Evolutionary conservation across 768 basidiomycete genomes (phyloP), one percentile per base, ranked within the genome.

Genomic region (Trametopsis cervina): DNA sequence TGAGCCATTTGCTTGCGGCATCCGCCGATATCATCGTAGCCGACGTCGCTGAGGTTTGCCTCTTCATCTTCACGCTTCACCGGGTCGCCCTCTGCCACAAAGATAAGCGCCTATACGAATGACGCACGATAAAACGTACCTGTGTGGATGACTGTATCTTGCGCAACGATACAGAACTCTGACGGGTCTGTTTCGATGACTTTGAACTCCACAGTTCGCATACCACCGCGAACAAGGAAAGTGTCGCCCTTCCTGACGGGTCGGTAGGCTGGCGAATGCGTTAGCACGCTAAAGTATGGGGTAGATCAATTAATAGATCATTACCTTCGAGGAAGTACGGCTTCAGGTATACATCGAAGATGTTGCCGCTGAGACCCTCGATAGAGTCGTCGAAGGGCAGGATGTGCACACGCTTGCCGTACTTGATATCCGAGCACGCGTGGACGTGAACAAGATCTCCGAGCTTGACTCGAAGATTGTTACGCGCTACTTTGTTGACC

Each of bases 1-100:
- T 98, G 95, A 2, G 95, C 95, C 87, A 98, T 91, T 68, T 99
- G 96, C 66, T 99, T 99, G 61, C 96, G 83, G 75, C 95, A 97
- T 36, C 96, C 96, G 72, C 96, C 96, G 57, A 99, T 94, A 61
- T 99, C 96, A 61, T 99, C 96, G 64, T 99, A 99, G 18, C 96
- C 96, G 54, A 99, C 96, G 60, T 95, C 96, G 60, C 81, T 85
- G 23, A 99, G 78, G 68, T 94, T 97, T 35, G 88, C 80, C 69
- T 99, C 96, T 68, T 99, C 96, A 54, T 98, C 96, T 66, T 99
- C 96, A 46, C 96, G 83, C 74, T 98, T 98, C 64, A 99, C 85
- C 1, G 96, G 92, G 62, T 99, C 96, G 52, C 96, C 96, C 81
- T 98, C 96, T 83, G 63, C 46, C 57, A 60, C 54, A 26, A 10